Evolutionary conservation across 208 protist species (phyloP).

Genomic region (Balamuthia mandrillaris): DNA sequence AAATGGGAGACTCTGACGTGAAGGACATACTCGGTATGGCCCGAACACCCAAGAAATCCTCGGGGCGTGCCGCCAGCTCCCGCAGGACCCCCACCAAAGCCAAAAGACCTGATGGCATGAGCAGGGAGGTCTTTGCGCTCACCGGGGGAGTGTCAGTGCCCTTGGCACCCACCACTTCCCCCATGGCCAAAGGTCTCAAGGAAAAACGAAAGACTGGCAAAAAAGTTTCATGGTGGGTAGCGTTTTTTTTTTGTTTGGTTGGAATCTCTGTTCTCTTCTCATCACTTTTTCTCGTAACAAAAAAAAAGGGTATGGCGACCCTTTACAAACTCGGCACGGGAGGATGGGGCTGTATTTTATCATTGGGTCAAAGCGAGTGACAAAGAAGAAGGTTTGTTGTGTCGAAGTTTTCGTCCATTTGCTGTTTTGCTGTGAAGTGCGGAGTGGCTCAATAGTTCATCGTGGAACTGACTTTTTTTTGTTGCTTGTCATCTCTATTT

Average conservation of each 20-base stretch:
- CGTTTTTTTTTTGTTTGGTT: background rate
- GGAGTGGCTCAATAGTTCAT: too few species aligned
- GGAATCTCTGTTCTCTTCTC: background rate
- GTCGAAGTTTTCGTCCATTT: too few species aligned
- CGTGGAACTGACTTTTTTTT: too few species aligned
- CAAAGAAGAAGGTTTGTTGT: too few species aligned
- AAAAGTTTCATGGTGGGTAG: background rate
- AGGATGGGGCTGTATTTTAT: background rate
- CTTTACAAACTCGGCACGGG: constrained; percentile 9
- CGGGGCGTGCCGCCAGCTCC: background rate
- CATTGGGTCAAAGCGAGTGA: constrained; percentile 30
- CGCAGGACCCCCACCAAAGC: background rate
- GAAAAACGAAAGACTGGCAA: constrained; percentile 18
- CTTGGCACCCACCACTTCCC: background rate
- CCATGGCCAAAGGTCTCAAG: constrained; percentile 1
- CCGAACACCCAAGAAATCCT: background rate
- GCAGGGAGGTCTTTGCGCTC: constrained; percentile 39
- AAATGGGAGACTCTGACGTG: constrained; percentile 25
- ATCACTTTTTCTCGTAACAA: background rate
- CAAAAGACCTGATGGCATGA: constrained; percentile 38
- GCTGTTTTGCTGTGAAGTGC: too few species aligned
- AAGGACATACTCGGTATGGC: constrained; percentile 34
- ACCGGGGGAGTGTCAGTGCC: background rate
- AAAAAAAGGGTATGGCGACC: background rate
- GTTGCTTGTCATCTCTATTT: too few species aligned